These are phyloP conservation scores for Caryopteris hybrid DNA, from an alignment of 305 asterid genomes.

Conservation along the genomic window DNA sequence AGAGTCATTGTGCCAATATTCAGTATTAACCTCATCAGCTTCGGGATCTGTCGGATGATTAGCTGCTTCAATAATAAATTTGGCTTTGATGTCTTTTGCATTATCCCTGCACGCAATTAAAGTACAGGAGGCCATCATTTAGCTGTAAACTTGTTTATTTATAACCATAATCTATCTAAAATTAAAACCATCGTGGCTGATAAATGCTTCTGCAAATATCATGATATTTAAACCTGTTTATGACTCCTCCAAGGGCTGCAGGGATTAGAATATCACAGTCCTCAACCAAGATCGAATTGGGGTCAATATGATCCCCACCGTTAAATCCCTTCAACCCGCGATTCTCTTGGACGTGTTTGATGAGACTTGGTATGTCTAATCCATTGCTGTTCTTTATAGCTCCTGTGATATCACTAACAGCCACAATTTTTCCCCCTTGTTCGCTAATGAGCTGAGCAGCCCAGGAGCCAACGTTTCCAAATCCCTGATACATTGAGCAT, in stretches of 20 bases:
- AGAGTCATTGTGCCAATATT: neutral
- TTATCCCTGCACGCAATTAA: conserved; percentile 41
- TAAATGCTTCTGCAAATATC: too few species aligned
- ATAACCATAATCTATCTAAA: neutral
- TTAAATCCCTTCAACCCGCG: conserved; percentile 66
- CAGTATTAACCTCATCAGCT: conserved; percentile 63
- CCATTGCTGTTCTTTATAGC: conserved; percentile 69
- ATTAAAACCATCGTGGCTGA: neutral
- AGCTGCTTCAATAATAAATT: conserved; percentile 81
- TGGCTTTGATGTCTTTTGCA: conserved; percentile 68
- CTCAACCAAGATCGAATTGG: conserved; percentile 49
- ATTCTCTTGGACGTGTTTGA: conserved; percentile 46
- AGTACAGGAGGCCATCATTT: neutral
- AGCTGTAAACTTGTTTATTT: neutral
- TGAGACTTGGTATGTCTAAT: conserved; percentile 44
- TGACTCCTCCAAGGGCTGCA: conserved; percentile 91
- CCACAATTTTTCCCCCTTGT: conserved; percentile 62
- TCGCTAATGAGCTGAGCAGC: conserved; percentile 75
- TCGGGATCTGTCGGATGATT: conserved; percentile 91
- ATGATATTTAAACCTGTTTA: conserved; percentile 40
- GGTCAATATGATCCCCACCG: conserved; percentile 54
- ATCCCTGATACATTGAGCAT: conserved; percentile 43
- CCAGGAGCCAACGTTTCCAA: conserved; percentile 93
- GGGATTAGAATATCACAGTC: conserved; percentile 88
- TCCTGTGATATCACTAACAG: conserved; percentile 76